Base-by-base conservation (phyloP, 1,284 basidiomycete species). In the Chalciporus sp. region DNA sequence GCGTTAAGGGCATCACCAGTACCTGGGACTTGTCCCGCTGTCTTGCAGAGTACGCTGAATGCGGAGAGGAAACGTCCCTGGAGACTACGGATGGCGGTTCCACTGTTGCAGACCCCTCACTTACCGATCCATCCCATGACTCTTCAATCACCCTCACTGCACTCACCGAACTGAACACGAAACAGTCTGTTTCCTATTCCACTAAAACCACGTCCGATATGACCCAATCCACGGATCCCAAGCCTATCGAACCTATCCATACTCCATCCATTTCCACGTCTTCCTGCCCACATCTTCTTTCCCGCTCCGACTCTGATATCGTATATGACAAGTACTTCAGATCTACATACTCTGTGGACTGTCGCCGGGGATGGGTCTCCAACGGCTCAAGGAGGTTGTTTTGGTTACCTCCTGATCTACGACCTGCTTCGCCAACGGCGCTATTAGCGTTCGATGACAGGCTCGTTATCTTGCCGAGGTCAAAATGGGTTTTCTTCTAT, bases 261-360 rank as follows among this genome's bases (percentile, higher is more conserved):
- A 5, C 43, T 10, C 12, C 20, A 29, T 19, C 41, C 19, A 26
- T 6, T 3, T 14, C 28, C 26, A 27, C 1, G 9, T 29, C 23
- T 10, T 7, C 40, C 26, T 57, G 60, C 31, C 33, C 51, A 11
- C 53, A 64, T 27, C 60, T 62, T 20, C 45, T 62, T 4, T 62
- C 61, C 7, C 56, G 52, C 26, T 62, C 62, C 7, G 60, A 57
- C 29, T 3, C 42, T 4, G 28, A 51, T 42, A 54, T 60, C 19
- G 7, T 62, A 16, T 60, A 63, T 16, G 61, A 65, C 42, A 39
- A 37, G 23, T 62, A 64, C 35, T 46, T 65, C n/a, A 51, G 51
- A 7, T 58, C 61, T 8, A 43, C 53, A 16, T 63, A 57, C 27
- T 43, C 55, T 5, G 47, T 64, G 31, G 47, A 65, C 10, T 16